Evolutionary conservation across 495 filamentous ascomycete genomes (phyloP).

Genomic region (Xeromyces bisporus): DNA sequence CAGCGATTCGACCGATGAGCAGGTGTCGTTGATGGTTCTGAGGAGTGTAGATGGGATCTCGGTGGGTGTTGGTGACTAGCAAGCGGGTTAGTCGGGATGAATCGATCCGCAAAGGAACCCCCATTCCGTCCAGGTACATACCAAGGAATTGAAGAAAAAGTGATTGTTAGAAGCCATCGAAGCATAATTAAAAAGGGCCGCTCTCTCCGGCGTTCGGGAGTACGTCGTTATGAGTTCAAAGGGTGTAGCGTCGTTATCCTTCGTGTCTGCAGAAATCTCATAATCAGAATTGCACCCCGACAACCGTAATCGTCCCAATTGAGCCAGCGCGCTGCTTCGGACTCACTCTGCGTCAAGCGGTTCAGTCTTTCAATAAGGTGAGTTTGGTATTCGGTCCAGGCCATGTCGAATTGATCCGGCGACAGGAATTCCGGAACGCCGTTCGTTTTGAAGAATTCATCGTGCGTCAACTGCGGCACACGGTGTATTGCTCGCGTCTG

Average conservation of each 20-base stretch:
- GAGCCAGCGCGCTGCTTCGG: not conserved
- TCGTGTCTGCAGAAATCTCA: constrained; percentile 25
- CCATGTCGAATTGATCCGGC: constrained; percentile 44
- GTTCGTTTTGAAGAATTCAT: constrained; percentile 31
- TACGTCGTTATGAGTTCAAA: constrained; percentile 57
- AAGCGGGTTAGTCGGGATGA: too few species aligned
- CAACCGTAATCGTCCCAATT: not conserved
- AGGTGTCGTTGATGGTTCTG: constrained; percentile 40
- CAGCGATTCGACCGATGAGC: constrained; percentile 68
- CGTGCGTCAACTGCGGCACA: constrained; percentile 42
- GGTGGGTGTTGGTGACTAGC: constrained; percentile 29
- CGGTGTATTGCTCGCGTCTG: constrained; percentile 33
- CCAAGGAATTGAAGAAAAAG: constrained; percentile 71
- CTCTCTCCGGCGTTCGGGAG: constrained; percentile 59
- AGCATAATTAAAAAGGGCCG: constrained; percentile 82
- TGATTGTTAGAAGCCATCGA: constrained; percentile 95
- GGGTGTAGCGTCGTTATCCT: constrained; percentile 36
- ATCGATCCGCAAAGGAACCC: too few species aligned
- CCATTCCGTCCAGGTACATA: constrained; percentile 21
- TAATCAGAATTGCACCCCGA: not conserved
- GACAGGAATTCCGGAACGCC: constrained; percentile 55
- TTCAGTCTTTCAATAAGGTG: constrained; percentile 62
- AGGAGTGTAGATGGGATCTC: constrained; percentile 34
- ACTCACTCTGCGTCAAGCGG: constrained; percentile 50
- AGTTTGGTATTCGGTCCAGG: constrained; percentile 72